Evolutionary conservation across 495 filamentous ascomycete species (phyloP).

Genomic region (Stereocaulon alpinum): DNA sequence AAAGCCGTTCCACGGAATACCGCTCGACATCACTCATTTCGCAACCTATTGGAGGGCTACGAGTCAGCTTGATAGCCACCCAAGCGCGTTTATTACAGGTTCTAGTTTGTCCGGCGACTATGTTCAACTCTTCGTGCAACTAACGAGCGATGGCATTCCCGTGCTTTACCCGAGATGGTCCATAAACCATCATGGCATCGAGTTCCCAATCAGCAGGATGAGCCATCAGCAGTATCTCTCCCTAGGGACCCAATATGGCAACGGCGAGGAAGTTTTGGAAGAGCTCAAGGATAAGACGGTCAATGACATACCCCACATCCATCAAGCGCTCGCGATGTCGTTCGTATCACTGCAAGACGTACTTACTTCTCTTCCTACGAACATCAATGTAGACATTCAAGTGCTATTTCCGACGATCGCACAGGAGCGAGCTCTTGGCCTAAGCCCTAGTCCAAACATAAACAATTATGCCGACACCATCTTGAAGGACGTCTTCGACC

Average conservation of each 20-base stretch:
- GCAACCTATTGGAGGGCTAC: conserved; percentile 99
- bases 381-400: conserved; percentile 78
- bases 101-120: conserved; percentile 93
- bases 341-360: conserved; percentile 68
- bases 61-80: conserved; percentile 72
- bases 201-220: conserved; percentile 66
- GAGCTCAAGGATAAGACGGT: conserved; percentile 35
- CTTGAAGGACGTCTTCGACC: conserved; percentile 77
- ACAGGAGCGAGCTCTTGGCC: conserved; percentile 55
- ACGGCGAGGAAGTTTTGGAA: conserved; percentile 35
- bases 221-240: conserved; percentile 62
- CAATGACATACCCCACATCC: conserved; percentile 52
- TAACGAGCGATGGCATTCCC: conserved; percentile 77
- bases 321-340: conserved; percentile 59
- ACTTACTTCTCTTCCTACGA: conserved; percentile 57
- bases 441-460: conserved; percentile 68
- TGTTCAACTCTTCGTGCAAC: conserved; percentile 78
- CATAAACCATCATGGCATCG: conserved; percentile 66
- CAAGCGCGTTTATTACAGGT: conserved; percentile 80
- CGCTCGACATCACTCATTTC: conserved; percentile 92
- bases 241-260: conserved; percentile 46
- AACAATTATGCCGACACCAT: conserved; percentile 80
- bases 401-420: conserved; percentile 66
- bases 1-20: conserved; percentile 88
- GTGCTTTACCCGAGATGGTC: conserved; percentile 78